Percentiles rank a stretch among this genome's conserved stretches.
phyloP scores from a whole-genome alignment of 2,329 filamentous ascomycete genomes.

The Berkeleyomyces rouxiae region DNA sequence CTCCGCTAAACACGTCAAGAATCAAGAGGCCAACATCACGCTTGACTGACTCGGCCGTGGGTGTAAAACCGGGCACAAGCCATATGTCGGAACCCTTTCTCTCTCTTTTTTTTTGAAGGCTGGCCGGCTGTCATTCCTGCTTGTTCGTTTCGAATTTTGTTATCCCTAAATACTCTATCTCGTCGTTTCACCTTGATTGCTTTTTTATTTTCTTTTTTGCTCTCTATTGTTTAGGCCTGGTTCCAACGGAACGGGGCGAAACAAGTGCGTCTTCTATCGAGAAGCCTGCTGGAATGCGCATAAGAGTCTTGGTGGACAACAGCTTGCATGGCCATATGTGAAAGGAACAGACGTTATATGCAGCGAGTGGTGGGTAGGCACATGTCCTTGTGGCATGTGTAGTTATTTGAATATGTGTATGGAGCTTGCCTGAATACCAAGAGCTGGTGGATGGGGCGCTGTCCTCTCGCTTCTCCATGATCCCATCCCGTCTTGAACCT shows the following conservation, averaged over 20 bases:
- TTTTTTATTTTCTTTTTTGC: not conserved
- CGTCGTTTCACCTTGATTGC: not conserved
- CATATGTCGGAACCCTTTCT: too few relatives aligned
- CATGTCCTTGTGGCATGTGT: not conserved
- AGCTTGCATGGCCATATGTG: not conserved
- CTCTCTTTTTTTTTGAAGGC: too few relatives aligned
- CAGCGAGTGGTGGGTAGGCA: not conserved
- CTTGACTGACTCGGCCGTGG: too few relatives aligned
- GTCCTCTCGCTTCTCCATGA: not conserved
- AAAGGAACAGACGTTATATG: not conserved
- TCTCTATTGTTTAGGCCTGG: not conserved
- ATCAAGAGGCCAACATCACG: not conserved
- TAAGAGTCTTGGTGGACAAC: not conserved
- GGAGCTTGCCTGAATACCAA: not conserved
- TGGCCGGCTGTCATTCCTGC: not conserved
- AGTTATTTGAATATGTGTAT: not conserved
- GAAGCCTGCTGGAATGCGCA: not conserved
- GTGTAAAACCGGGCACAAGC: too few relatives aligned
- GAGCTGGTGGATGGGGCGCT: not conserved
- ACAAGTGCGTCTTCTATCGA: not conserved
- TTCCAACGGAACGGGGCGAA: not conserved
- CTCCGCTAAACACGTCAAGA: not conserved
- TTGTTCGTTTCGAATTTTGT: not conserved
- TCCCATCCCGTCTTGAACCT: not conserved
- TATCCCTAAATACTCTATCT: not conserved